Evolutionary conservation across 768 basidiomycete species (phyloP).

Genomic region (Tylopilus sp.): DNA sequence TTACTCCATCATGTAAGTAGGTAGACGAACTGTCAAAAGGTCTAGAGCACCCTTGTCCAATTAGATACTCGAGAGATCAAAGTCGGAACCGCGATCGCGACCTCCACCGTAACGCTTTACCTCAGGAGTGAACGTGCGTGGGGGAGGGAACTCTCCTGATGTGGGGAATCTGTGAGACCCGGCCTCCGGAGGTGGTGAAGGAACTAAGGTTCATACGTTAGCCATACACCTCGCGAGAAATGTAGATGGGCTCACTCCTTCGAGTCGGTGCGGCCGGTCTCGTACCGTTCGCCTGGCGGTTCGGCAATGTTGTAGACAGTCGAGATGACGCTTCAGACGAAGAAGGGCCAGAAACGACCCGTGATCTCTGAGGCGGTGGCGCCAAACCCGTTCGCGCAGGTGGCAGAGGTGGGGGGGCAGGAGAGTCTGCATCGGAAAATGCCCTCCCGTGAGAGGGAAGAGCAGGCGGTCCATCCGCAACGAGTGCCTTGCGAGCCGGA

Average conservation of each 20-base stretch:
- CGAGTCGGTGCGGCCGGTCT: conserved; percentile 38
- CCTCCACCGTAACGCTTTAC: conserved; percentile 62
- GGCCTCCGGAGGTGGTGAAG: conserved; percentile 57
- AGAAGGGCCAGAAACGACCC: conserved; percentile 25
- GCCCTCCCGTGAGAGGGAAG: conserved; percentile 40
- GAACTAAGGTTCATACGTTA: conserved; percentile 36
- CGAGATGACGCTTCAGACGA: conserved; percentile 17
- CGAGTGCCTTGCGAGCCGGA: conserved; percentile 38
- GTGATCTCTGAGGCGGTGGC: conserved; percentile 24
- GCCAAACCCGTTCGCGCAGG: conserved; percentile 24
- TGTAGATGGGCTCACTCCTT: conserved; percentile 41
- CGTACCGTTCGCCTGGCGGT: conserved; percentile 27
- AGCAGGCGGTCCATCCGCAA: conserved; percentile 27
- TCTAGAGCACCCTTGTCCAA: background rate
- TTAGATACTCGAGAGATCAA: conserved; percentile 47
- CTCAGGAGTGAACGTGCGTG: conserved; percentile 54
- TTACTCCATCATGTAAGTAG: background rate
- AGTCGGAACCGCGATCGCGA: conserved; percentile 65
- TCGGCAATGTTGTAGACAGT: conserved; percentile 8
- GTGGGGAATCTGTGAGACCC: conserved; percentile 74
- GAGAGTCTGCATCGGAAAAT: conserved; percentile 42
- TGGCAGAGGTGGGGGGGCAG: conserved; percentile 31
- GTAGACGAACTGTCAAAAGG: background rate
- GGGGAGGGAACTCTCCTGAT: conserved; percentile 74
- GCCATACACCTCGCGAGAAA: background rate